A percentile compares a stretch with the other conserved stretches of the same genome.
Conservation (phyloP, 768 basidiomycete species). For the Tulasnella calospora region DNA sequence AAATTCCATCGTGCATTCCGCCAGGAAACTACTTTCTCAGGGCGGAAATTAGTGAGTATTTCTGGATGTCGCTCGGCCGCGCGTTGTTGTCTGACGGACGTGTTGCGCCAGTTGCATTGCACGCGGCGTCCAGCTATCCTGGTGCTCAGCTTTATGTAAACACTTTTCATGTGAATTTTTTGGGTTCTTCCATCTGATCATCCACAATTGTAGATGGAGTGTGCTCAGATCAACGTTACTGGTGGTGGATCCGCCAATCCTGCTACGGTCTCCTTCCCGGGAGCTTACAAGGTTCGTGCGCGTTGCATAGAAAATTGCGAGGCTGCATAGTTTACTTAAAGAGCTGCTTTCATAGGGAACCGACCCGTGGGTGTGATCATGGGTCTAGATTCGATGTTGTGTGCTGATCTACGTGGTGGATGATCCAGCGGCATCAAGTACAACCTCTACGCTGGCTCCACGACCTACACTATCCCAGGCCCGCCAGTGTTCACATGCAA, state of each 20-base stretch:
- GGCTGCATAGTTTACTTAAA: background rate
- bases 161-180: background rate
- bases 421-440: slow-evolving; percentile 13
- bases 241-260: slow-evolving; percentile 35
- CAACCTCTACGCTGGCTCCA: slow-evolving; percentile 17
- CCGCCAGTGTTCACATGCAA: slow-evolving; percentile 11
- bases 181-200: background rate
- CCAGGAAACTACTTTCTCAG: slow-evolving; percentile 48
- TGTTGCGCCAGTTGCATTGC: slow-evolving; percentile 32
- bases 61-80: background rate
- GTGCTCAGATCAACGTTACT: slow-evolving; percentile 40
- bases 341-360: background rate
- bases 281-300: slow-evolving; percentile 1
- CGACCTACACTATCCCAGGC: slow-evolving; percentile 21
- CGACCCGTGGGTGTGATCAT: slow-evolving; percentile 16
- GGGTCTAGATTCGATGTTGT: background rate
- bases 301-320: background rate
- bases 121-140: slow-evolving; percentile 45
- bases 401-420: background rate
- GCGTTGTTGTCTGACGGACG: background rate
- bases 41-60: slow-evolving; percentile 39
- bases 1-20: slow-evolving; percentile 45
- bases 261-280: slow-evolving; percentile 26
- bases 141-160: slow-evolving; percentile 40
- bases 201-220: slow-evolving; percentile 27